Evolutionary conservation across 352 stramenopile genomes (phyloP).

Genomic region (Phytophthora constricta): DNA sequence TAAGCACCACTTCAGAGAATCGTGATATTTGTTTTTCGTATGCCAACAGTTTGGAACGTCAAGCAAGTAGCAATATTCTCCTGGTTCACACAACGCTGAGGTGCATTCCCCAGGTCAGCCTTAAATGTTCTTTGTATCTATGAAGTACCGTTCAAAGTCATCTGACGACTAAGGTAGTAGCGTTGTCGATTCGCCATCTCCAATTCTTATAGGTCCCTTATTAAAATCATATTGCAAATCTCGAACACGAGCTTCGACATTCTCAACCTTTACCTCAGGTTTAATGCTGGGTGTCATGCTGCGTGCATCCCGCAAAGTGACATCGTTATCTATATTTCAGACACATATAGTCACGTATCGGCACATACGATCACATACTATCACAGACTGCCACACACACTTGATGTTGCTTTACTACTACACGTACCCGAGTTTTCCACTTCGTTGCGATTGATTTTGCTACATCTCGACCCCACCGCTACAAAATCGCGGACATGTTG

Average conservation of each 20-base stretch:
- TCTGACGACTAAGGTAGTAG: background rate
- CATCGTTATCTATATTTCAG: background rate
- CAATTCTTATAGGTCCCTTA: too few species aligned
- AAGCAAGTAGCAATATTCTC: background rate
- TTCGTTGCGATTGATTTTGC: background rate
- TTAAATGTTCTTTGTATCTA: too few species aligned
- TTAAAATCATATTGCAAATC: too few species aligned
- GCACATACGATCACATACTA: background rate
- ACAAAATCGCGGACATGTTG: background rate
- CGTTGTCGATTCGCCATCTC: background rate
- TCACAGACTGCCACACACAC: too few species aligned
- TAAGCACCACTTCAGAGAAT: background rate
- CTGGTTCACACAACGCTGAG: background rate
- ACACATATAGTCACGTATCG: too few species aligned
- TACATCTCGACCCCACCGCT: background rate
- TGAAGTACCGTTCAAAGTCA: background rate
- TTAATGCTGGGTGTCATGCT: background rate
- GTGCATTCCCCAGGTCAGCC: background rate
- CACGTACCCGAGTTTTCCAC: background rate
- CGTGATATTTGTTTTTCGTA: background rate
- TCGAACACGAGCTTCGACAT: too few species aligned
- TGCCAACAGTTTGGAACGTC: background rate
- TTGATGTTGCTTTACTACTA: background rate
- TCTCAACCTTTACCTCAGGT: background rate
- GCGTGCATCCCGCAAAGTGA: background rate